A percentile compares a stretch with the other conserved stretches of the same genome.
These are phyloP conservation scores for Sugiyamaella japonica DNA, from an alignment of 1,139 yeast genomes.

Conservation along the genomic window DNA sequence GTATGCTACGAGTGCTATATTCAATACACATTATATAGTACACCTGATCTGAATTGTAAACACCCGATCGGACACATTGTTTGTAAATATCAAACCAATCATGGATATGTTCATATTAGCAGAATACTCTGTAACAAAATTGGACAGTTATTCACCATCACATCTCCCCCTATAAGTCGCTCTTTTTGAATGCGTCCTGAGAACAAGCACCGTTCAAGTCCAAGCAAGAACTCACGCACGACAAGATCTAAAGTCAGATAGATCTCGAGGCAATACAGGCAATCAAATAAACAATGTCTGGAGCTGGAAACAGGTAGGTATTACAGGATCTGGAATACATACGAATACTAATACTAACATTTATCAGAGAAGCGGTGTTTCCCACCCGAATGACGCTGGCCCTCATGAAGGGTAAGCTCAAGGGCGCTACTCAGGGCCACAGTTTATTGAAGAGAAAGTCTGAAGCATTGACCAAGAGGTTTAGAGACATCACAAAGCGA, in stretches of 20 bases:
- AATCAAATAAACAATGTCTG: slow-evolving; percentile 33
- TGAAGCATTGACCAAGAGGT: slow-evolving; percentile 93
- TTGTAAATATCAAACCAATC: no score
- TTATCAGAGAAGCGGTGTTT: slow-evolving; percentile 55
- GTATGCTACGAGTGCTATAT: no score
- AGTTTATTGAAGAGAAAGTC: slow-evolving; percentile 91
- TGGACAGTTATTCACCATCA: not conserved
- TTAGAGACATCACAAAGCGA: slow-evolving; percentile 90
- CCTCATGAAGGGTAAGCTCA: slow-evolving; percentile 88
- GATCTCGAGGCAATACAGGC: not conserved
- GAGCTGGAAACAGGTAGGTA: slow-evolving; percentile 38
- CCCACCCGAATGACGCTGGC: slow-evolving; percentile 98
- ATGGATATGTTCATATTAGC: no score
- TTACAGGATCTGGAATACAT: no score
- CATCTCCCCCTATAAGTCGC: not conserved
- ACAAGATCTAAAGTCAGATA: not conserved
- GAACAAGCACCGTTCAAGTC: not conserved
- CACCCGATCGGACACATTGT: no score
- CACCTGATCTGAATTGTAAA: no score
- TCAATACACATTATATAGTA: no score
- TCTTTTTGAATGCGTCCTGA: not conserved
- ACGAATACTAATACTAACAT: no score
- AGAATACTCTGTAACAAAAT: no score
- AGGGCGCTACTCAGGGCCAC: slow-evolving; percentile 97
- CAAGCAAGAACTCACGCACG: no score